Evolutionary conservation across 495 filamentous ascomycete species (phyloP).

Genomic region (Bryoglossum gracile): DNA sequence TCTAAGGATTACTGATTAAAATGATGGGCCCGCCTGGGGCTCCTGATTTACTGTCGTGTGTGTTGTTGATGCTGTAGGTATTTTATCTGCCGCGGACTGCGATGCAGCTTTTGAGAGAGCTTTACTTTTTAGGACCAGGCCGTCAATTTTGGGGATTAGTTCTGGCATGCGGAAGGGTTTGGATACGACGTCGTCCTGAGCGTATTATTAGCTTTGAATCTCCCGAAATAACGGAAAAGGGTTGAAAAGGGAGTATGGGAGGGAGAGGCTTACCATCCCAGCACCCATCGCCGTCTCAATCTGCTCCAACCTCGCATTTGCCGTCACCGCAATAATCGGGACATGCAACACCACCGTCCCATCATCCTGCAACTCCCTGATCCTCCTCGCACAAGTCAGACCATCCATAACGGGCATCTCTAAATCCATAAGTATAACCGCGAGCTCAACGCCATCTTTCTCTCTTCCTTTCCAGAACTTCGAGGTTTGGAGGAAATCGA

Average conservation of each 20-base stretch:
- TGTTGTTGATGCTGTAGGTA: background rate
- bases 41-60: background rate
- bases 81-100: too few species aligned
- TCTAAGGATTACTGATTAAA: too few species aligned
- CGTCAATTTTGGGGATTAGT: conserved; percentile 53
- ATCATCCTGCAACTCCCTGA: conserved; percentile 52
- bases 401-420: conserved; percentile 86
- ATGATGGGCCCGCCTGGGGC: background rate
- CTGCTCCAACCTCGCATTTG: conserved; percentile 65
- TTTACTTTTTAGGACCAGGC: conserved; percentile 17
- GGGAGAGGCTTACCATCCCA: conserved; percentile 51
- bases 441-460: conserved; percentile 31
- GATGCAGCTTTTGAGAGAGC: too few species aligned
- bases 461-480: conserved; percentile 37
- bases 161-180: conserved; percentile 67
- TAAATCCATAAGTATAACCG: conserved; percentile 70
- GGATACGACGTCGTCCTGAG: conserved; percentile 62
- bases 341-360: conserved; percentile 48
- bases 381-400: conserved; percentile 56
- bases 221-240: too few species aligned
- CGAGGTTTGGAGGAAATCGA: conserved; percentile 42
- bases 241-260: too few species aligned
- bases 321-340: conserved; percentile 71
- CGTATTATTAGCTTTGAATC: background rate
- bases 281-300: conserved; percentile 55